Percentiles rank a stretch among this genome's conserved stretches.
These are phyloP conservation scores for Senna siamea DNA, from an alignment of 306 rosid species.

Conservation along the genomic window DNA sequence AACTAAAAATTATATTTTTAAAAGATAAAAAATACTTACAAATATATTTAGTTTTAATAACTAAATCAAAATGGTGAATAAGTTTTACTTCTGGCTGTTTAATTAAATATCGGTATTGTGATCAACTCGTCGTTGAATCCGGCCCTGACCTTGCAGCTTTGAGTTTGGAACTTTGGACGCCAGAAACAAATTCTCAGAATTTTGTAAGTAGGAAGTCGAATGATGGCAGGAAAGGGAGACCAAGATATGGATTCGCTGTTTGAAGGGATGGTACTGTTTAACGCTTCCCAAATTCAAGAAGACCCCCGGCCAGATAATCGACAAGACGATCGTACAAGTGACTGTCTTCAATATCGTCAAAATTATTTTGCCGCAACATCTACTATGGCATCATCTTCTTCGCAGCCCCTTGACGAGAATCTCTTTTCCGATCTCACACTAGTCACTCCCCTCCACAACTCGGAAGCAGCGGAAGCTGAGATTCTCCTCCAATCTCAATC, in stretches of 20 bases:
- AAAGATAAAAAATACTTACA: too few relatives aligned
- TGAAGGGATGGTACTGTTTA: slow-evolving; percentile 79
- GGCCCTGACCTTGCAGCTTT: not conserved
- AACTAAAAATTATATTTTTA: too few relatives aligned
- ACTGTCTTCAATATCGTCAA: slow-evolving; percentile 23
- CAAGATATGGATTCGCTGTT: slow-evolving; percentile 74
- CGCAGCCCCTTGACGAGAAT: slow-evolving; percentile 79
- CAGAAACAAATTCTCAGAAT: not conserved
- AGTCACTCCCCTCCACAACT: slow-evolving; percentile 43
- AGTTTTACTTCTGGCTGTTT: too few relatives aligned
- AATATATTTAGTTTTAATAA: too few relatives aligned
- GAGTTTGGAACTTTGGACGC: not conserved
- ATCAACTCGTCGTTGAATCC: not conserved
- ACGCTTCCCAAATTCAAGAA: slow-evolving; percentile 45
- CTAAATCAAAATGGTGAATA: too few relatives aligned
- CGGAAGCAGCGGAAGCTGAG: slow-evolving; percentile 31
- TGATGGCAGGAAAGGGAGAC: slow-evolving; percentile 43
- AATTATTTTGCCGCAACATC: slow-evolving; percentile 32
- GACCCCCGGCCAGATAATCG: slow-evolving; percentile 27
- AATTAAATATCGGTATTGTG: too few relatives aligned
- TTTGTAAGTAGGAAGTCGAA: slow-evolving; percentile 8
- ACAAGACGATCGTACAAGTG: slow-evolving; percentile 29
- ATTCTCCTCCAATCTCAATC: slow-evolving; percentile 33
- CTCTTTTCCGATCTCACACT: slow-evolving; percentile 82
- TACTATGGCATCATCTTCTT: slow-evolving; percentile 30